Conservation (phyloP, 1,139 yeast species). For the Suhomyces chickasaworum region DNA sequence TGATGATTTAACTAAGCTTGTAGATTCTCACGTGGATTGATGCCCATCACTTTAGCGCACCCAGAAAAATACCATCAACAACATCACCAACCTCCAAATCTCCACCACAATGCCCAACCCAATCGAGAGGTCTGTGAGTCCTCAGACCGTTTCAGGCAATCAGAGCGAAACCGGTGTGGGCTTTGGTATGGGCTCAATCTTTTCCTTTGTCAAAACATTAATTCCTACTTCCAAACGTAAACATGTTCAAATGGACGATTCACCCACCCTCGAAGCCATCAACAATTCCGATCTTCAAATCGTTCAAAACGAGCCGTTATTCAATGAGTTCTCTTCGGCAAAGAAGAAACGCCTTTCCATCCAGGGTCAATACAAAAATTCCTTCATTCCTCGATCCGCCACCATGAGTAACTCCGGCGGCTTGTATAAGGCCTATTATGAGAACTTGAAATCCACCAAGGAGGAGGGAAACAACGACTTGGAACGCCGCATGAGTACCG, state of each 20-base stretch:
- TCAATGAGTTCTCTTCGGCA: constrained; percentile 28
- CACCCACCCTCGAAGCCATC: constrained; percentile 7
- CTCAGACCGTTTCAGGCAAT: constrained; percentile 12
- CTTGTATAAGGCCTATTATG: constrained; percentile 31
- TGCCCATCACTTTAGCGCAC: neutral
- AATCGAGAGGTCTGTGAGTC: constrained; percentile 17
- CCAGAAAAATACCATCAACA: neutral
- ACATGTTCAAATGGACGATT: neutral
- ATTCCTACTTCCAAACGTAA: constrained; percentile 4
- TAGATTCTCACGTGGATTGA: neutral
- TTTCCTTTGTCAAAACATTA: constrained; percentile 11
- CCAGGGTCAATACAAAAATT: constrained; percentile 24
- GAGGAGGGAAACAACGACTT: constrained; percentile 32
- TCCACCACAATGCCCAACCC: constrained; percentile 8
- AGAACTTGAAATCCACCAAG: constrained; percentile 26
- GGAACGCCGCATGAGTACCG: constrained; percentile 35
- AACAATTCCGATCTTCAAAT: constrained; percentile 13
- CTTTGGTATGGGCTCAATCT: constrained; percentile 14
- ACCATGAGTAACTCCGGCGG: constrained; percentile 23
- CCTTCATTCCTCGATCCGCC: constrained; percentile 33
- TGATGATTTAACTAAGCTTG: no score
- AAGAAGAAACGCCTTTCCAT: constrained; percentile 36
- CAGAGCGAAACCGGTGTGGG: neutral
- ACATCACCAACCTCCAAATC: neutral
- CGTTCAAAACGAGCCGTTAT: constrained; percentile 19